Evolutionary conservation across 1,284 basidiomycete genomes (phyloP), one percentile per base, ranked within the genome.

Genomic region (Tilletia horrida): DNA sequence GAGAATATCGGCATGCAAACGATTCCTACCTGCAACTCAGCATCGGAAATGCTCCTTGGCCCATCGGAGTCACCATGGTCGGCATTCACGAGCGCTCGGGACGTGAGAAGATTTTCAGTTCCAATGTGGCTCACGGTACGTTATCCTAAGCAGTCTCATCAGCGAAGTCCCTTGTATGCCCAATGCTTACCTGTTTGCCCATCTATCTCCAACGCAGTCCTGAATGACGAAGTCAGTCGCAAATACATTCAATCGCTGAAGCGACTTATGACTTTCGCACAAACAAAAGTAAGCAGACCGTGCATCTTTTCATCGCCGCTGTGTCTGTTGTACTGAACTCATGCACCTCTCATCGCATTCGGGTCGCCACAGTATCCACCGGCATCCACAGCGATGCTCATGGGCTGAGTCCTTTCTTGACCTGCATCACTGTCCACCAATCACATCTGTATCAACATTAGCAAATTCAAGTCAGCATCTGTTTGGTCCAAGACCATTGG

Each of bases 191-290:
- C 4, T 40, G 35, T 11, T 40, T 48, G 27, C 25, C 43, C 4
- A 29, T 14, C 27, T 23, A 23, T 14, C 21, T 48, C 16, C 45
- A 48, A 29, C 25, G 16, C 65, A 71, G 95, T 97, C 1, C 83
- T 99, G 68, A 99, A 98, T 82, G 96, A 98, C 79, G 96, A 99
- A 87, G 93, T 97, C 74, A 94, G 92, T 78, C 86, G 96, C 68
- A 98, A 98, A 84, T 99, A 97, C 81, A 98, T 99, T 71, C 96
- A 98, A 83, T 95, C 92, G 79, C 84, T 99, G 63, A 99, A 98
- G 84, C 84, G 95, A 65, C 73, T 82, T 91, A 78, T 69, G 85
- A 82, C 52, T 3, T 66, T 73, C 70, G 71, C 67, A 45, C 79
- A 81, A 68, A 75, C 76, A 21, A 73, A 40, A 40, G 35, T 40